A percentile compares a stretch with the other conserved stretches of the same genome.
Evolutionary conservation across 345 rosid species (phyloP).

Genomic region (Populus davidiana): DNA sequence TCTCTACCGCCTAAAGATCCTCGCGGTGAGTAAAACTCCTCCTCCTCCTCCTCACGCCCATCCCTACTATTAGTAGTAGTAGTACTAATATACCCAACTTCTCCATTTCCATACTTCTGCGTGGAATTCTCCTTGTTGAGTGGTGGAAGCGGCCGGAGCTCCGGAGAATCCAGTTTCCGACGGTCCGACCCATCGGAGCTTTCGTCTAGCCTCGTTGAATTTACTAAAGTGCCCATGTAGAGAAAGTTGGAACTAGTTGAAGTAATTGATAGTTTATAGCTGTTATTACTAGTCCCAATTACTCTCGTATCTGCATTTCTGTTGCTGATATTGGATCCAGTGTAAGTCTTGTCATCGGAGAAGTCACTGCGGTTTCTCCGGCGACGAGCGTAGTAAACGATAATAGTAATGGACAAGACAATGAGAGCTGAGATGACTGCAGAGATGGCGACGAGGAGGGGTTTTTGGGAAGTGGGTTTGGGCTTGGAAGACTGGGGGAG

Average conservation of each 20-base stretch:
- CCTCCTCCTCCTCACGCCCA: conserved; percentile 43
- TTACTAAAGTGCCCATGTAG: conserved; percentile 68
- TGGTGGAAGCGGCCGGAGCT: conserved; percentile 91
- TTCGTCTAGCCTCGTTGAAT: conserved; percentile 41
- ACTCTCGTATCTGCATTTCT: conserved; percentile 15
- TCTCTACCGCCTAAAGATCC: conserved; percentile 64
- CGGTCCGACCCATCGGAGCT: conserved; percentile 33
- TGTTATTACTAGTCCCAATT: background rate
- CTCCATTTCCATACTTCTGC: conserved; percentile 39
- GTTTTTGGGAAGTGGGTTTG: conserved; percentile 42
- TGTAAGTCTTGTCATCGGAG: conserved; percentile 46
- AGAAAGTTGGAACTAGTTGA: conserved; percentile 78
- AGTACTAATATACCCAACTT: conserved; percentile 33
- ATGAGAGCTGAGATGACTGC: conserved; percentile 47
- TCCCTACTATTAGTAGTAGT: background rate
- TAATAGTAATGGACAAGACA: conserved; percentile 13
- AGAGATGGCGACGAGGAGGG: conserved; percentile 46
- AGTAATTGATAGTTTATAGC: conserved; percentile 39
- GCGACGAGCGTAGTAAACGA: conserved; percentile 52
- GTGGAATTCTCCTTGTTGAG: conserved; percentile 49
- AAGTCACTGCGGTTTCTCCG: conserved; percentile 11
- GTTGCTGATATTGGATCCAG: conserved; percentile 28
- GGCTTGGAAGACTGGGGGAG: conserved; percentile 59
- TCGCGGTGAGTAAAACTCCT: conserved; percentile 91
- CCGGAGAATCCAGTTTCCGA: conserved; percentile 81